Base-by-base conservation (phyloP, 1,284 basidiomycete genomes). In the Ustilago trichophora region DNA sequence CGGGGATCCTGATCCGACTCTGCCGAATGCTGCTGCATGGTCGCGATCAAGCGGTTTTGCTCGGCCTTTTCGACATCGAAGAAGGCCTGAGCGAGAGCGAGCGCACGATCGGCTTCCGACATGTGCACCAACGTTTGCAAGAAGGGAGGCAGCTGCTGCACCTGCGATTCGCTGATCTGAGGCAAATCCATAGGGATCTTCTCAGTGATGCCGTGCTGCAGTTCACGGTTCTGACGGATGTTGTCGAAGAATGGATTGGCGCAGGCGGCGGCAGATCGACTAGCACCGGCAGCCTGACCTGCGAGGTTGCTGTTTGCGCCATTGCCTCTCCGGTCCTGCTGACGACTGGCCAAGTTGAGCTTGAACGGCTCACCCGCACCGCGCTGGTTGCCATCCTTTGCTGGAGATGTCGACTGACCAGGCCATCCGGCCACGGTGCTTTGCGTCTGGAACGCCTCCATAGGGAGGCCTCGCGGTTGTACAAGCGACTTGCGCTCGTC, bases 201-300 rank as follows among this genome's bases (percentile, higher is more conserved):
- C 25, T 78, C 78, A 11, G 79, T 89, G n/a, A 84, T 83, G 9
- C 91, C 92, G 48, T 91, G 89, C 11, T 88, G 87, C 29, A 96
- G 87, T 83, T 98, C 95, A 15, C 90, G 83, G 77, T 98, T 96
- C 82, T 98, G 95, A 26, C 95, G 90, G 73, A 98, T 92, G 75
- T 92, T 90, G 83, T 98, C 93, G 73, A 93, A 84, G 74, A 84
- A 84, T 0, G 83, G 83, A 40, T 84, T 84, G 25, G 78, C 73
- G n/a, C 65, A 68, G 1, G 63, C 65, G 27, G 49, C n/a, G n/a
- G n/a, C 38, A 0, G 49, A 18, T 15, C 56, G 42, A n/a, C 47
- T 45, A 7, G 38, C 19, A 10, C 41, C 53, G 7, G 5, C 22
- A 13, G 48, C 27, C 25, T 62, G 46, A 1, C 18, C 24, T 18